Conservation (phyloP, 345 rosid genomes). For the Punica granatum region DNA sequence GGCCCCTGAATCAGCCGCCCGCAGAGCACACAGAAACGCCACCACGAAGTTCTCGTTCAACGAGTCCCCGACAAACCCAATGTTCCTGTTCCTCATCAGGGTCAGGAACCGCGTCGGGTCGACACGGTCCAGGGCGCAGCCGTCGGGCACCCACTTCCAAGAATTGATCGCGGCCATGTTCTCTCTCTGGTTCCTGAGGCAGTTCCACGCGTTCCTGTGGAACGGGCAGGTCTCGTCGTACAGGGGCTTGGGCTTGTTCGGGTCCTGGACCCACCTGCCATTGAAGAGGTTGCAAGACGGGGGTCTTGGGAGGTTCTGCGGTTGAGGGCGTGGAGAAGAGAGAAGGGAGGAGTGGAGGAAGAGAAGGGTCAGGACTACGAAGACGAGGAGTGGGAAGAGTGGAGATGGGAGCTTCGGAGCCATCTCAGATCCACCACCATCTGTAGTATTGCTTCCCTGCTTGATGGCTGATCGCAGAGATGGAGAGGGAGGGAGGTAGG, state of each 20-base stretch:
- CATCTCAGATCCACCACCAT: slow-evolving; percentile 22
- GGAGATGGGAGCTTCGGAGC: slow-evolving; percentile 45
- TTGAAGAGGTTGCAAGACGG: slow-evolving; percentile 59
- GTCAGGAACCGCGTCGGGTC: slow-evolving; percentile 52
- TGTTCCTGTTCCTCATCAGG: slow-evolving; percentile 58
- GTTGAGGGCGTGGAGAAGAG: slow-evolving; percentile 23
- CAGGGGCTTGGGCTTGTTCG: slow-evolving; percentile 24
- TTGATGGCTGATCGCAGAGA: slow-evolving; percentile 2
- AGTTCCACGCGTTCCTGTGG: slow-evolving; percentile 92
- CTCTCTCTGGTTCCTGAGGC: slow-evolving; percentile 56
- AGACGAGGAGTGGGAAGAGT: slow-evolving; percentile 34
- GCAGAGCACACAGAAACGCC: slow-evolving; percentile 67
- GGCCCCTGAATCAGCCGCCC: slow-evolving; percentile 61
- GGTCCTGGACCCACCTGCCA: slow-evolving; percentile 61
- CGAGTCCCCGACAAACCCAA: slow-evolving; percentile 91
- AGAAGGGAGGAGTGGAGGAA: slow-evolving; percentile 40
- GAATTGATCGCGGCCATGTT: slow-evolving; percentile 70
- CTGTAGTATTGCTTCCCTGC: neutral
- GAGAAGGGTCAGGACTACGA: slow-evolving; percentile 48
- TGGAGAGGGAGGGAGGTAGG: neutral
- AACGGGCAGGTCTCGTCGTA: slow-evolving; percentile 89
- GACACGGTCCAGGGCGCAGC: slow-evolving; percentile 48
- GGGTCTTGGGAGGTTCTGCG: slow-evolving; percentile 13
- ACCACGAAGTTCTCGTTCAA: slow-evolving; percentile 84
- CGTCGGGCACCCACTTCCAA: slow-evolving; percentile 74